Evolutionary conservation across 345 rosid species (phyloP).

Genomic region (Eucalyptus rudis): DNA sequence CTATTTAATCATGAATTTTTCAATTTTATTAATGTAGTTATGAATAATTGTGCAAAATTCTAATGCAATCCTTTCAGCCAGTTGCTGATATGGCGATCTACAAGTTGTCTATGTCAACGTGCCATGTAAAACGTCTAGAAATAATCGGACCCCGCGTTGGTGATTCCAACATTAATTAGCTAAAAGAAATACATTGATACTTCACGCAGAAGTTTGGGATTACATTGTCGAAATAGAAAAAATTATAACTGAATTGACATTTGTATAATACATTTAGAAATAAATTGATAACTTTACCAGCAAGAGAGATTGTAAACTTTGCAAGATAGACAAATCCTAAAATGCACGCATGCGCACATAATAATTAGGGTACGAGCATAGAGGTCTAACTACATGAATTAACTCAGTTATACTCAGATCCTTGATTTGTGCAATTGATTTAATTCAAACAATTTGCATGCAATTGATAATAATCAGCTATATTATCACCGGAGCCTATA

Average conservation of each 20-base stretch:
- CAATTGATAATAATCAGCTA: background rate
- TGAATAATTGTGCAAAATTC: background rate
- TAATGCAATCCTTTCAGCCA: fast-evolving
- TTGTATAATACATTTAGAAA: background rate
- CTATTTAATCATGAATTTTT: background rate
- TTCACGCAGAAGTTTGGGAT: fast-evolving
- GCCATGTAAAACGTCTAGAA: fast-evolving
- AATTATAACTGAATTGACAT: fast-evolving
- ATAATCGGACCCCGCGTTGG: background rate
- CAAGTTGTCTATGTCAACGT: background rate
- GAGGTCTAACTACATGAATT: background rate
- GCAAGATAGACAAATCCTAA: background rate
- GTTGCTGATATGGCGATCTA: background rate
- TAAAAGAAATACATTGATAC: background rate
- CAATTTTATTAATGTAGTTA: background rate
- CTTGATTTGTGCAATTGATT: background rate
- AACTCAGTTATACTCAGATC: background rate
- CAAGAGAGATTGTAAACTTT: background rate
- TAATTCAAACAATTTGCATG: background rate
- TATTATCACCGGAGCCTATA: background rate
- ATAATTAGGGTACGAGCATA: background rate
- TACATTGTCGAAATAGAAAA: background rate
- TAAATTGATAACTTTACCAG: background rate
- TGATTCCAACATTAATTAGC: background rate
- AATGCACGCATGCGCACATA: fast-evolving